Evolutionary conservation across 495 filamentous ascomycete genomes (phyloP), one percentile per base, ranked within the genome.

Genomic region (Aspergillus affinis): DNA sequence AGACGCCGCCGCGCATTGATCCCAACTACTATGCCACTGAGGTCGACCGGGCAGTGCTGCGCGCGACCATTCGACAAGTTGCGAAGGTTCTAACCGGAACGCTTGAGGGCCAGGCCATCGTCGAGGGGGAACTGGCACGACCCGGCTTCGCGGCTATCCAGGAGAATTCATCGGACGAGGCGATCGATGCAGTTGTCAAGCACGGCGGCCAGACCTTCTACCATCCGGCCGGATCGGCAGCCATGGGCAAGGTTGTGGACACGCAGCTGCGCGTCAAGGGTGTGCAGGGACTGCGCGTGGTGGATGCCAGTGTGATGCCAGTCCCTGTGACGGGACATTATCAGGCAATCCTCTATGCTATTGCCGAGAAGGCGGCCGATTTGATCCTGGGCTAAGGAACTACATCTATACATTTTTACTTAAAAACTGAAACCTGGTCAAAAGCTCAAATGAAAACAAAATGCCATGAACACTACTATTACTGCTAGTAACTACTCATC

Each of bases 231-330:
- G 77, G 78, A 2, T 69, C 66, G 2, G 67, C 65, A 23, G 69
- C 74, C 0, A 78, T 79, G 75, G 77, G 76, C 4, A 70, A 68
- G 51, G 75, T 78, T 0, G 71, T 79, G 17, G 73, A 79, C 57
- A 65, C 64, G 1, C 48, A 73, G n/a, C 61, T 79, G 0, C 67
- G 63, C 2, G 72, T 80, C 12, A 63, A 64, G 13, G 78, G 76
- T 0, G 70, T 80, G 4, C 54, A 72, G 20, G 66, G 67, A 4
- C 57, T 79, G n/a, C 60, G 75, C 26, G 69, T 78, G 20, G 67
- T 72, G 0, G 73, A 80, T 56, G 71, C 75, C 0, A 76, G 77
- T 48, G 70, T 80, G 0, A 68, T 78, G 44, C 76, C 74, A 0
- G 51, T 72, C 3, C 32, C 68, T 5, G 47, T 76, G 15, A 66